A percentile compares a stretch with the other conserved stretches of the same genome.
Evolutionary conservation across 176 grass and related monocot species (phyloP).

Genomic region (Oryza coarctata): DNA sequence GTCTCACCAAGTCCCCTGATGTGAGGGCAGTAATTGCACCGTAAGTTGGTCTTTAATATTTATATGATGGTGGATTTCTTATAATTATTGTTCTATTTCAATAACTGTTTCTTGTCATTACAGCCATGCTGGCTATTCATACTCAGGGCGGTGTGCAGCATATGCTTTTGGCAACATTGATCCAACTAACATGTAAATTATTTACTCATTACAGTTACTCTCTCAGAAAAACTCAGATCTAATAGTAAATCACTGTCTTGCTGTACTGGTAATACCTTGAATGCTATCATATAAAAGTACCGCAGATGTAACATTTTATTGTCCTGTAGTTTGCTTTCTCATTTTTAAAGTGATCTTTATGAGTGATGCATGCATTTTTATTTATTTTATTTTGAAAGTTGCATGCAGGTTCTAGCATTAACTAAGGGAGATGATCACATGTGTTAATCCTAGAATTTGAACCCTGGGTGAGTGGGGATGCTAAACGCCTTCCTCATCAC

Average conservation of each 20-base stretch:
- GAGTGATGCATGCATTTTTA: no score
- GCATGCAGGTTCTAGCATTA: no score
- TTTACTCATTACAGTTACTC: not conserved
- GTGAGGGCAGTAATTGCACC: slow-evolving; percentile 92
- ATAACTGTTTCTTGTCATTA: slow-evolving; percentile 31
- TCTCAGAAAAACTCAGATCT: not conserved
- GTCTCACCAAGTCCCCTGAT: slow-evolving; percentile 73
- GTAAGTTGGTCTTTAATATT: slow-evolving; percentile 50
- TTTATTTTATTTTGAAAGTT: no score
- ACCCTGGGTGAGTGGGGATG: no score
- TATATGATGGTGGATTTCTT: not conserved
- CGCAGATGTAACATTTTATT: not conserved
- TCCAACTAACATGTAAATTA: slow-evolving; percentile 81
- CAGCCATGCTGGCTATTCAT: slow-evolving; percentile 99
- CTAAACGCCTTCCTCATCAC: no score
- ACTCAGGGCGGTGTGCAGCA: slow-evolving; percentile 86
- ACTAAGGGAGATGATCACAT: no score
- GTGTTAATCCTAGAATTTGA: no score
- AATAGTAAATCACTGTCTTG: not conserved
- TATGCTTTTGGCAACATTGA: slow-evolving; percentile 99
- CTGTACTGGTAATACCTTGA: not conserved
- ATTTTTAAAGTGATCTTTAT: slow-evolving; percentile 16
- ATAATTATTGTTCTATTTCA: not conserved
- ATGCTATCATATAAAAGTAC: slow-evolving; percentile 4
- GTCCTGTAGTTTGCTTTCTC: not conserved